Conservation (phyloP, 352 stramenopile genomes). For the Pythium insidiosum region DNA sequence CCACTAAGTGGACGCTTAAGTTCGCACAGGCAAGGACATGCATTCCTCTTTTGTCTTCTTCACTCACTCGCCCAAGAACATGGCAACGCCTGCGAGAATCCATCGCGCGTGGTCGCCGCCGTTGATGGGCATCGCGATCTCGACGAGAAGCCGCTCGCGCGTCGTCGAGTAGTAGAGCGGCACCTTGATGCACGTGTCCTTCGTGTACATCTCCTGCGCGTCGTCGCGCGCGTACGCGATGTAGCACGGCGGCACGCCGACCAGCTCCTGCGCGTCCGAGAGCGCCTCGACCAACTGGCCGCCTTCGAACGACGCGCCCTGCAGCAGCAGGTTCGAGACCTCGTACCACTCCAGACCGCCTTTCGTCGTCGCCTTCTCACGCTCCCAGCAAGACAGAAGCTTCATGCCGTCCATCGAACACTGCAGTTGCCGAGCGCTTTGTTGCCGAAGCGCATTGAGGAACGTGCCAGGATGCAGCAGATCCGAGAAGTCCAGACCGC, state of each 20-base stretch:
- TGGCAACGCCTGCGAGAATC: conserved; percentile 73
- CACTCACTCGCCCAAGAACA: conserved; percentile 70
- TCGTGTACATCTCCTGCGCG: conserved; percentile 67
- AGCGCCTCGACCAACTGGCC: conserved; percentile 68
- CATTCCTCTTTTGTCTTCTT: no score
- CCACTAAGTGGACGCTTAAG: conserved; percentile 1
- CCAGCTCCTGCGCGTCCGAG: conserved; percentile 79
- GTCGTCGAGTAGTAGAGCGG: conserved; percentile 77
- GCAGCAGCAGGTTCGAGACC: conserved; percentile 71
- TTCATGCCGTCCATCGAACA: conserved; percentile 89
- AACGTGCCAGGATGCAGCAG: conserved; percentile 92
- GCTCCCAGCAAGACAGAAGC: conserved; percentile 85
- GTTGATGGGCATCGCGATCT: conserved; percentile 72
- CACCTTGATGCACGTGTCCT: conserved; percentile 65
- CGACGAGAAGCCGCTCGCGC: conserved; percentile 70
- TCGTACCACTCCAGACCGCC: conserved; percentile 65
- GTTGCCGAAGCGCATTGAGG: conserved; percentile 90
- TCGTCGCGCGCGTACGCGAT: conserved; percentile 77
- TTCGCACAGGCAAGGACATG: conserved; percentile 5
- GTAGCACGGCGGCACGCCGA: conserved; percentile 68
- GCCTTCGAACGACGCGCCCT: conserved; percentile 84
- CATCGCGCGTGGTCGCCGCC: conserved; percentile 65
- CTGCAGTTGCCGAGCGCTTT: conserved; percentile 76
- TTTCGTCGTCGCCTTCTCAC: conserved; percentile 31
- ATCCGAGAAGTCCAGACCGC: conserved; percentile 83